Conservation (phyloP, 768 basidiomycete genomes). For the Gautieria morchelliformis region DNA sequence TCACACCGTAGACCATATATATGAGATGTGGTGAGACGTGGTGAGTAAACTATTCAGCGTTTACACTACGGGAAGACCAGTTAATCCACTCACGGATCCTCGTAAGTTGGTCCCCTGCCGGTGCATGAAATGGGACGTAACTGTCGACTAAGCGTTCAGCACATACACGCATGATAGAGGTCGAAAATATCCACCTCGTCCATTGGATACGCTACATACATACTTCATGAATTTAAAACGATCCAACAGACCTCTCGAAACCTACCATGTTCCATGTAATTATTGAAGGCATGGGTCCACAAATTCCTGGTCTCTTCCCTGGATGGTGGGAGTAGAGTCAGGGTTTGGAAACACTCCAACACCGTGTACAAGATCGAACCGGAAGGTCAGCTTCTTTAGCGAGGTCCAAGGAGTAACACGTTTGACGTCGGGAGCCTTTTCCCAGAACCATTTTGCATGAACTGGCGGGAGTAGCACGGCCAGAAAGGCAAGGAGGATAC, state of each 20-base stretch:
- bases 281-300: slow-evolving; percentile 86
- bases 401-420: neutral
- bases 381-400: neutral
- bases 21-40: slow-evolving; percentile 9
- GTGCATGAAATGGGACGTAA: slow-evolving; percentile 83
- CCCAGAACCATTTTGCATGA: slow-evolving; percentile 6
- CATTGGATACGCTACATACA: slow-evolving; percentile 60
- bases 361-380: neutral
- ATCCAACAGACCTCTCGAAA: slow-evolving; percentile 2
- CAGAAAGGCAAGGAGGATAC: neutral
- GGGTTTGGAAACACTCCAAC: neutral
- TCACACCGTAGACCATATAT: neutral
- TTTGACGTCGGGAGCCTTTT: neutral
- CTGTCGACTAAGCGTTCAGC: slow-evolving; percentile 27
- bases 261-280: slow-evolving; percentile 79
- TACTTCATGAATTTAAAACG: slow-evolving; percentile 17
- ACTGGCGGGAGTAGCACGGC: neutral
- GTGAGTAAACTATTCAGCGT: neutral
- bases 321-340: slow-evolving; percentile 7
- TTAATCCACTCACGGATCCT: slow-evolving; percentile 52
- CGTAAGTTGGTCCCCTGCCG: slow-evolving; percentile 83
- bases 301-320: slow-evolving; percentile 68
- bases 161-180: neutral
- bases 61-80: neutral
- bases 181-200: slow-evolving; percentile 48